Base-by-base conservation (phyloP, 495 filamentous ascomycete genomes). In the Neurospora sp. region DNA sequence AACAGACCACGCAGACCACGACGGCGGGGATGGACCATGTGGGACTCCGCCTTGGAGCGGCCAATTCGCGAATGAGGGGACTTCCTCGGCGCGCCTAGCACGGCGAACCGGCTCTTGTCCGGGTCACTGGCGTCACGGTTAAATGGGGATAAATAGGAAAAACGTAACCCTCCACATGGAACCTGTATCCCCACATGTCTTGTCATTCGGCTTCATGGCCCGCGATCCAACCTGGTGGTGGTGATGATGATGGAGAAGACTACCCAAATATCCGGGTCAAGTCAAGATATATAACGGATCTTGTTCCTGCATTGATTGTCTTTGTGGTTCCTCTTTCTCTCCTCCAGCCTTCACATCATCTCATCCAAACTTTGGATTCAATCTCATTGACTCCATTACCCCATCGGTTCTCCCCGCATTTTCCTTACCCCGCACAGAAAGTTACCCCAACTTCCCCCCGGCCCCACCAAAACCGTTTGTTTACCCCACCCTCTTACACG, bases 131-230 rank as follows among this genome's bases (percentile, higher is more conserved):
- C 76, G 74, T 69, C 69, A 75, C 83, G 83, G 83, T 78, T 85
- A 85, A 85, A 85, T 85, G 79, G 80, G 83, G 83, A 80, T 84
- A 84, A 85, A 85, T 83, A 72, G 76, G 37, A 41, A 75, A 75
- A 79, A 77, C 72, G 70, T 66, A 27, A 69, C 71, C 37, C 74
- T 69, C 59, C 59, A 18, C 42, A 72, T 35, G 16, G 71, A 69
- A 46, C 23, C 16, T 72, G 35, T 20, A 5, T n/a, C 38, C 71
- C 73, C 74, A 72, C 69, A 54, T 27, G 46, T 54, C 69, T 69
- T 72, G 69, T 69, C 37, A 48, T 59, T 76, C 76, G 77, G 73
- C 71, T 71, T 75, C 78, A 74, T 76, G 75, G 71, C 72, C 74
- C 76, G 72, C 69, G 71, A 78, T 74, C 40, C 72, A 71, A 62